phyloP scores from a whole-genome alignment of 2,329 filamentous ascomycete genomes.

The Monilinia fructicola region DNA sequence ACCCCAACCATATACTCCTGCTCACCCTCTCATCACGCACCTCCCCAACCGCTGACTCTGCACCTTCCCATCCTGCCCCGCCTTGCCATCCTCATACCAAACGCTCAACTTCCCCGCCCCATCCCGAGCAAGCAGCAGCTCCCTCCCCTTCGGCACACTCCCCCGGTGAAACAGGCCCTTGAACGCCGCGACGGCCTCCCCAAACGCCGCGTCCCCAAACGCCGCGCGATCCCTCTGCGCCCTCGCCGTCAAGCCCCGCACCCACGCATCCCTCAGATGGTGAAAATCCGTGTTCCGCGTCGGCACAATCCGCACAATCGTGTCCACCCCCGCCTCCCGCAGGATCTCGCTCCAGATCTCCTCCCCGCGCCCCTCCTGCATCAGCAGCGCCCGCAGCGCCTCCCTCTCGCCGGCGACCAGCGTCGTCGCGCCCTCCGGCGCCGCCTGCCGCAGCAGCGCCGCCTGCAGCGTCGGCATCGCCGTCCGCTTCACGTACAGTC shows the following conservation, averaged over 20 bases:
- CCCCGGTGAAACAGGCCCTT: constrained; percentile 78
- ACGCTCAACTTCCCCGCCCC: constrained; percentile 64
- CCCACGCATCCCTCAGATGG: constrained; percentile 88
- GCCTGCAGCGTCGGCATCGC: constrained; percentile 81
- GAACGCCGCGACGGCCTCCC: constrained; percentile 71
- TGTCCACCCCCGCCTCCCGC: constrained; percentile 65
- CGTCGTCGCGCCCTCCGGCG: constrained; percentile 76
- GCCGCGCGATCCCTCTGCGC: constrained; percentile 53
- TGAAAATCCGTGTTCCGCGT: constrained; percentile 93
- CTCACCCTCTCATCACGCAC: constrained; percentile 79
- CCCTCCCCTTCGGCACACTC: constrained; percentile 75
- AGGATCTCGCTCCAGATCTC: constrained; percentile 74
- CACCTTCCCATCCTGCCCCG: constrained; percentile 23
- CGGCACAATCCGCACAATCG: constrained; percentile 78
- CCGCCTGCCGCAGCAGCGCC: constrained; percentile 62
- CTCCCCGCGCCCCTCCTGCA: constrained; percentile 68
- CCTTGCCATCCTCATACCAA: constrained; percentile 60
- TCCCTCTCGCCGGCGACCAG: constrained; percentile 81
- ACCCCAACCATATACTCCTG: constrained; percentile 83
- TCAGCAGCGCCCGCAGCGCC: constrained; percentile 63
- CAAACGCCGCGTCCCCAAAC: constrained; percentile 73
- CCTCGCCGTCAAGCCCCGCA: constrained; percentile 76
- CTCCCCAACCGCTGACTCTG: constrained; percentile 57
- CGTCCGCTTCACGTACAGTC: constrained; percentile 82
- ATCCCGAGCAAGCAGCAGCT: constrained; percentile 72